Conservation (phyloP, 495 filamentous ascomycete species). For the Podospora pseudoanserina region DNA sequence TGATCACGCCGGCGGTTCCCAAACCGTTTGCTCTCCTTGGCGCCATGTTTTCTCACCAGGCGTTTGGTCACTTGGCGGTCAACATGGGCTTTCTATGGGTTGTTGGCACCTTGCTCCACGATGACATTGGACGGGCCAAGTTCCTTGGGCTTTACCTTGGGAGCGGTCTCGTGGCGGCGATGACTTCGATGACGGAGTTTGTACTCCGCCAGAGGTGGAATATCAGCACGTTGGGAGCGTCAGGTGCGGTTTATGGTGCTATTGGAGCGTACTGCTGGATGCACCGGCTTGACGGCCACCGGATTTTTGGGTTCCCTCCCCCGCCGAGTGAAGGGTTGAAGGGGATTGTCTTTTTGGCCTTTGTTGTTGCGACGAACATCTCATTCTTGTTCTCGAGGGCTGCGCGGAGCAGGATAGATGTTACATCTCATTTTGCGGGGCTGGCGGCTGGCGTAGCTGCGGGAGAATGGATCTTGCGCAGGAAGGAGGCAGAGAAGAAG, state of each 20-base stretch:
- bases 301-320: conserved; percentile 49
- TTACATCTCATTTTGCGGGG: conserved; percentile 72
- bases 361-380: conserved; percentile 48
- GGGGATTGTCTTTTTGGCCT: conserved; percentile 46
- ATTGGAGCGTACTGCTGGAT: conserved; percentile 66
- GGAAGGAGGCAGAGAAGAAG: conserved; percentile 18
- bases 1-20: conserved; percentile 67
- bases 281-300: conserved; percentile 51
- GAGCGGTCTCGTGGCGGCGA: conserved; percentile 62
- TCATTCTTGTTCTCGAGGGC: conserved; percentile 36
- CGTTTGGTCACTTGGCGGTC: conserved; percentile 53
- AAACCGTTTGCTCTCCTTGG: conserved; percentile 61
- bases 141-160: conserved; percentile 77
- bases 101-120: conserved; percentile 59
- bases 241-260: conserved; percentile 66
- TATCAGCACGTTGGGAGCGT: conserved; percentile 62
- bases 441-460: conserved; percentile 49
- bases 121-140: conserved; percentile 79
- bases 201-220: conserved; percentile 50
- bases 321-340: conserved; percentile 49
- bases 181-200: conserved; percentile 53
- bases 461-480: conserved; percentile 33
- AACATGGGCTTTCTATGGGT: conserved; percentile 65
- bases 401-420: conserved; percentile 48
- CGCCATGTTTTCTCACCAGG: conserved; percentile 76